These are phyloP conservation scores for Pichia insulana DNA, from an alignment of 805 yeast species.

Conservation along the genomic window DNA sequence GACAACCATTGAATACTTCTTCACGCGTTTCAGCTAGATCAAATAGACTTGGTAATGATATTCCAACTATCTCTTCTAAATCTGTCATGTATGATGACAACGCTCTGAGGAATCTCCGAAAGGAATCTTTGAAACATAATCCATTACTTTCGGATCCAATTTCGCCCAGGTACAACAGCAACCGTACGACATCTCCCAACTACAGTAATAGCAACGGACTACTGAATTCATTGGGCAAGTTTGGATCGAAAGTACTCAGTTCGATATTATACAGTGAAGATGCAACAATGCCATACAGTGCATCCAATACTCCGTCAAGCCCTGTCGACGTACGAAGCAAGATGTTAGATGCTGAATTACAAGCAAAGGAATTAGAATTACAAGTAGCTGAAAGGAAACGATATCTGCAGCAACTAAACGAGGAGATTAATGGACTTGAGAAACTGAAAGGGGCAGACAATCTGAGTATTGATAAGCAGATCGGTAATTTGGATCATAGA, in stretches of 20 bases:
- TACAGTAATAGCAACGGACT: conserved; percentile 14
- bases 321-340: not conserved
- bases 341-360: not conserved
- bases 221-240: conserved; percentile 21
- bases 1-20: too few relatives aligned
- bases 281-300: conserved; percentile 1
- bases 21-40: too few relatives aligned
- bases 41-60: too few relatives aligned
- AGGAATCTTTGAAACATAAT: conserved; percentile 9
- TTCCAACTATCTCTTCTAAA: not conserved
- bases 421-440: not conserved
- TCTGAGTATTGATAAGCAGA: conserved; percentile 2
- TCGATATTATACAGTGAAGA: conserved; percentile 25
- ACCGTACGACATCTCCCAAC: conserved; percentile 3
- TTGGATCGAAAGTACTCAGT: conserved; percentile 22
- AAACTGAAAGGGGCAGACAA: not conserved
- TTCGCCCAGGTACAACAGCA: not conserved
- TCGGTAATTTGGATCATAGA: conserved; percentile 11
- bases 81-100: conserved; percentile 14
- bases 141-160: conserved; percentile 3
- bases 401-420: conserved; percentile 8
- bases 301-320: not conserved
- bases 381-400: conserved; percentile 5
- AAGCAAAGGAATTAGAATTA: conserved; percentile 2
- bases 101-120: conserved; percentile 14